Percentiles rank a stretch among this genome's conserved stretches.
Evolutionary conservation across 495 filamentous ascomycete species (phyloP).

Genomic region (Penicillium angulare): DNA sequence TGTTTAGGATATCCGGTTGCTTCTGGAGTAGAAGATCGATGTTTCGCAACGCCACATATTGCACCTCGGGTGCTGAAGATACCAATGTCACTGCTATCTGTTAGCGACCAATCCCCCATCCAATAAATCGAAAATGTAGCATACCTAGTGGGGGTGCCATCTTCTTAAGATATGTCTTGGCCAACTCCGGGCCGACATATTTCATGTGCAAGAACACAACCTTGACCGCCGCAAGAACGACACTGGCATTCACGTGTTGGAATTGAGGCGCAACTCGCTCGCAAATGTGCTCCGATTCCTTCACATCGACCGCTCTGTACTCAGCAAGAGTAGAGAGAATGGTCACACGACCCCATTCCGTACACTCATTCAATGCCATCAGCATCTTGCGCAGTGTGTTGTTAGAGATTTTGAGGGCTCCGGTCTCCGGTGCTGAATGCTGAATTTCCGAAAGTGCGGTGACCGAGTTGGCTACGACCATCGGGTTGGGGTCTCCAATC

Average conservation of each 20-base stretch:
- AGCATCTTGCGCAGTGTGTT: conserved; percentile 87
- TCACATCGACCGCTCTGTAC: conserved; percentile 80
- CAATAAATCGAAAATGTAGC: conserved; percentile 4
- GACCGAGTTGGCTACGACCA: conserved; percentile 97
- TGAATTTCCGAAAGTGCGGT: conserved; percentile 89
- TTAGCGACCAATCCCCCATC: conserved; percentile 23
- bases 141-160: conserved; percentile 95
- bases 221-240: conserved; percentile 95
- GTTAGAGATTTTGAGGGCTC: conserved; percentile 76
- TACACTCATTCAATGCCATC: conserved; percentile 97
- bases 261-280: conserved; percentile 95
- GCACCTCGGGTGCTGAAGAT: conserved; percentile 92
- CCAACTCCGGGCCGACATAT: conserved; percentile 71
- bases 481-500: conserved; percentile 96
- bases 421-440: conserved; percentile 87
- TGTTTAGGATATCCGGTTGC: conserved; percentile 92
- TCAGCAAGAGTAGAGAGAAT: conserved; percentile 88
- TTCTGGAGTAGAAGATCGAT: conserved; percentile 95
- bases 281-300: conserved; percentile 98
- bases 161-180: conserved; percentile 85
- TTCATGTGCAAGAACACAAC: conserved; percentile 97
- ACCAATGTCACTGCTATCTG: conserved; percentile 76
- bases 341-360: conserved; percentile 97
- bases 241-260: conserved; percentile 96
- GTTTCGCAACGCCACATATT: conserved; percentile 94